Conservation (phyloP, 495 filamentous ascomycete genomes). For the Aspergillus leporis region DNA sequence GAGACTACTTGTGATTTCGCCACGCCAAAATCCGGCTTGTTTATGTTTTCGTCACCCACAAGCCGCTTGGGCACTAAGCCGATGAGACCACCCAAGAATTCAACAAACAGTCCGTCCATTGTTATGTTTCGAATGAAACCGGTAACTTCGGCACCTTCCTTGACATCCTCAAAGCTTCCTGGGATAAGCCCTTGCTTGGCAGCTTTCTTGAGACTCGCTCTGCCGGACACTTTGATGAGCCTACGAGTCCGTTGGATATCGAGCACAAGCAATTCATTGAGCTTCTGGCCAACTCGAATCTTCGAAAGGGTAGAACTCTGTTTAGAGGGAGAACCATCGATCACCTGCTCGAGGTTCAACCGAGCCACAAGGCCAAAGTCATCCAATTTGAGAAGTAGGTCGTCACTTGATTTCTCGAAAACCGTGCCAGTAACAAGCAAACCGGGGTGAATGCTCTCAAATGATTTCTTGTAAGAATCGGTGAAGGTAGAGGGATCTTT, state of each 20-base stretch:
- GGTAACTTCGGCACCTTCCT: conserved; percentile 63
- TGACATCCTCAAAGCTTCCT: conserved; percentile 64
- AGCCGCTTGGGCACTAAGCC: conserved; percentile 77
- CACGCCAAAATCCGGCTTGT: conserved; percentile 74
- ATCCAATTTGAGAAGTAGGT: conserved; percentile 73
- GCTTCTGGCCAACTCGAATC: conserved; percentile 75
- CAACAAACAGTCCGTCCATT: conserved; percentile 73
- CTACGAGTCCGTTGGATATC: conserved; percentile 73
- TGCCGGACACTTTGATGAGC: conserved; percentile 72
- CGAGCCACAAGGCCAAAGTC: conserved; percentile 71
- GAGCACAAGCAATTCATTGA: conserved; percentile 81
- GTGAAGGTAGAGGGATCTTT: conserved; percentile 80
- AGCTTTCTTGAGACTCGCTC: conserved; percentile 77
- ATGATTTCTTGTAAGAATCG: conserved; percentile 69
- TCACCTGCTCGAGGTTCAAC: conserved; percentile 73
- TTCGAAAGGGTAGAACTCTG: conserved; percentile 70
- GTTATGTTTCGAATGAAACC: conserved; percentile 89
- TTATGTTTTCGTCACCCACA: conserved; percentile 63
- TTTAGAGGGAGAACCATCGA: conserved; percentile 77
- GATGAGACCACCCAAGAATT: conserved; percentile 75
- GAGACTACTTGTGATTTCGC: conserved; percentile 68
- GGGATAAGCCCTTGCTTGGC: conserved; percentile 65
- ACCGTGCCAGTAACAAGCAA: conserved; percentile 73
- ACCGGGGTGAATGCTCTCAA: conserved; percentile 69
- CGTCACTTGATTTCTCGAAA: conserved; percentile 79